A percentile compares a stretch with the other conserved stretches of the same genome.
Evolutionary conservation across 129 eudicot species (phyloP).

Genomic region (Apium graveolens): DNA sequence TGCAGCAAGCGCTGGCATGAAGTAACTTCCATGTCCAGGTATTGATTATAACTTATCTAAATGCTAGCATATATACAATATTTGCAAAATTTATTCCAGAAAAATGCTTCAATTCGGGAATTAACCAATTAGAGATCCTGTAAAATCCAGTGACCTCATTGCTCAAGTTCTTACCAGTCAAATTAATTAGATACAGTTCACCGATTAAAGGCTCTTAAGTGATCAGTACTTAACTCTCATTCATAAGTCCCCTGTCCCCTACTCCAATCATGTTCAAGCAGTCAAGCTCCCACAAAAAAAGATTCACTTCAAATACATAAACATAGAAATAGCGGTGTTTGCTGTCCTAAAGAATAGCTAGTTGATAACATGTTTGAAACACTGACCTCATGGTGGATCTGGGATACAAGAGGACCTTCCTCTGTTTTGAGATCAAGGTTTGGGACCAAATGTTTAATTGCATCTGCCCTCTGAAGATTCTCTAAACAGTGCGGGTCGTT

Average conservation of each 20-base stretch:
- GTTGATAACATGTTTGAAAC: neutral
- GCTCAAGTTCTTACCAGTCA: neutral
- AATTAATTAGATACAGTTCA: neutral
- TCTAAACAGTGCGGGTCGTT: constrained; percentile 94
- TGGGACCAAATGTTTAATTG: constrained; percentile 82
- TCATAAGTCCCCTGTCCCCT: neutral
- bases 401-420: constrained; percentile 69
- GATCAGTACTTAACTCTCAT: neutral
- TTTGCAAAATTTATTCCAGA: neutral
- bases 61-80: neutral
- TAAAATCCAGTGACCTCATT: neutral
- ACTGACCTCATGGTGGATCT: constrained; percentile 89
- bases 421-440: constrained; percentile 86
- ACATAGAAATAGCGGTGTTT: too few relatives aligned
- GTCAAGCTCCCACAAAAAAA: neutral
- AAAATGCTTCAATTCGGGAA: neutral
- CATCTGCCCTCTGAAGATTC: constrained; percentile 92
- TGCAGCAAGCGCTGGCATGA: neutral
- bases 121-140: neutral
- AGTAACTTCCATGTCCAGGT: neutral
- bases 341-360: neutral
- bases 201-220: neutral
- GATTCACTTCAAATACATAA: neutral
- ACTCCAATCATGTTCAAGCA: neutral
- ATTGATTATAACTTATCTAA: neutral